Evolutionary conservation across 306 rosid species (phyloP), one percentile per base, ranked within the genome.

Genomic region (Quercus alba): DNA sequence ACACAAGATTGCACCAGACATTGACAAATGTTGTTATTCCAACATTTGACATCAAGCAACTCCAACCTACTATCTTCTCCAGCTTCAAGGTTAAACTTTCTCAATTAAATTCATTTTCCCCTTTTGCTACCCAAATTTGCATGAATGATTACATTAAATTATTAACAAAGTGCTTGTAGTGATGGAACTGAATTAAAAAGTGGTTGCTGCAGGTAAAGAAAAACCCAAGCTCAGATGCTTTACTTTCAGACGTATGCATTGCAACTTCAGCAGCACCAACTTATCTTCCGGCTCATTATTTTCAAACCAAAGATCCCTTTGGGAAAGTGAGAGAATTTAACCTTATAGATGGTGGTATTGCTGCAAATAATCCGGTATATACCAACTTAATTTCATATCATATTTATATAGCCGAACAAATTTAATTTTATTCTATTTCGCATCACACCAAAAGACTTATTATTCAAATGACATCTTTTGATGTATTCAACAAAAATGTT

Each of bases 301-400:
- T 86, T 14, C 74, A 82, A 2, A 81, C 66, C 21, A 58, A 63
- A 1, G 33, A 56, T 0, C n/a, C 44, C 18, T 81, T 75, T 10
- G 54, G 54, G 54, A 49, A 49, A 49, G 54, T 49, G 54, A 49
- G 17, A 49, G 83, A 85, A 54, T 86, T 75, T 76, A 81, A 86
- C 75, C 73, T 86, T 7, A 52, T 83, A 19, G 89, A 86, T 72
- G 89, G 89, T 7, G 85, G 85, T 0, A 63, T 78, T 4, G 75
- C 66, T 12, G 89, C 89, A 15, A 64, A 56, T 56, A 86, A 83
- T 83, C 89, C 87, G 33, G 89, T 86, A 77, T 49, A 64, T 49
- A 49, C 17, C 54, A 49, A 23, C 10, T 57, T 6, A 20, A 59
- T 21, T 28, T 5, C 23, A 23, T 18, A 49, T 76, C 15, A 14